Evolutionary conservation across 192 early-diverging fungal species (phyloP).

Genomic region (Linnemannia elongata): DNA sequence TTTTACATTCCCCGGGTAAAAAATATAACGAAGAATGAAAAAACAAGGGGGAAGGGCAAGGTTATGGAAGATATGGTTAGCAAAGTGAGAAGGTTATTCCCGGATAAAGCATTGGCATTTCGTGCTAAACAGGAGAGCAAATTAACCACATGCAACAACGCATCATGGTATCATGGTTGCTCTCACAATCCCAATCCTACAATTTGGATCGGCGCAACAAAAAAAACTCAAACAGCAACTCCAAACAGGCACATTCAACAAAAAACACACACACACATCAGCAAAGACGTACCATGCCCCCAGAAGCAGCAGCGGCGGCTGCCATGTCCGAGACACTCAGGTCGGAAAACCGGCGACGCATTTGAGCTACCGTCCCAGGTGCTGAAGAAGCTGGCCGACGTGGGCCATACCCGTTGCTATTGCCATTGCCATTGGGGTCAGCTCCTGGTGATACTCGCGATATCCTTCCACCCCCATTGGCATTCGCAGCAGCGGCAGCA

Average conservation of each 20-base stretch:
- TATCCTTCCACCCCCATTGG: not conserved
- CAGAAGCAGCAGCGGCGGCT: not conserved
- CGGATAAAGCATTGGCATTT: not conserved
- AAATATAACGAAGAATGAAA: not conserved
- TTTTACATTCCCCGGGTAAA: not conserved
- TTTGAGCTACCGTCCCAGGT: slow-evolving; percentile 39
- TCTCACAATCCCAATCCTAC: too few species aligned
- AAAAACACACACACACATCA: not conserved
- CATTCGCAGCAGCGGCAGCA: not conserved
- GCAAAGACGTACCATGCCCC: slow-evolving; percentile 5
- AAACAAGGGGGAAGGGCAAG: not conserved
- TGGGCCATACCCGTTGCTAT: not conserved
- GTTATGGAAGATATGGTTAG: not conserved
- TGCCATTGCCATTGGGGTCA: not conserved
- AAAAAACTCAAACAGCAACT: not conserved
- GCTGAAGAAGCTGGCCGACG: slow-evolving; percentile 27
- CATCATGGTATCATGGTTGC: too few species aligned
- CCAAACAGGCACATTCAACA: not conserved
- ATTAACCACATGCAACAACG: too few species aligned
- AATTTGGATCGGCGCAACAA: too few species aligned
- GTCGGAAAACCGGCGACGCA: slow-evolving; percentile 44
- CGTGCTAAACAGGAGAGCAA: too few species aligned
- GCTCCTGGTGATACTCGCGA: slow-evolving; percentile 11
- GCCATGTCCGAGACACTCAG: slow-evolving; percentile 27
- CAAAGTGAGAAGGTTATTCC: not conserved